phyloP scores from a whole-genome alignment of 1,139 yeast genomes.

The Lodderomyces metapsilosis region DNA sequence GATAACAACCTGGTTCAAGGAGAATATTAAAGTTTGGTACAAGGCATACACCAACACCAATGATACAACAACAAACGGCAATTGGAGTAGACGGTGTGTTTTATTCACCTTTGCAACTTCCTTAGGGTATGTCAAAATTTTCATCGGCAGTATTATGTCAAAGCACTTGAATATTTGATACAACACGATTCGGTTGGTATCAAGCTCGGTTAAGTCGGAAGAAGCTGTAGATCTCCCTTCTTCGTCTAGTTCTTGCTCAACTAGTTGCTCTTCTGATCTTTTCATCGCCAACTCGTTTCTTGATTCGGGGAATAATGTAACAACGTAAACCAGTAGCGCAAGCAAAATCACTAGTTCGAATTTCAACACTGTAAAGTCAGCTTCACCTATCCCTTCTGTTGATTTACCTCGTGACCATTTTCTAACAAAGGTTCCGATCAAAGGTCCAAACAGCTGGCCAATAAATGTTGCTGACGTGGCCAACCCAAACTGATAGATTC shows the following conservation, averaged over 20 bases:
- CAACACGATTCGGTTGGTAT: neutral
- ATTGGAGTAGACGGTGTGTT: conserved; percentile 13
- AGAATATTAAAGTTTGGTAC: conserved; percentile 31
- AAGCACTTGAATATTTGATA: conserved; percentile 15
- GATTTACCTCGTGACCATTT: neutral
- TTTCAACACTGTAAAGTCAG: conserved; percentile 26
- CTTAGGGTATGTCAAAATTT: conserved; percentile 11
- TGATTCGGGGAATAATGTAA: conserved; percentile 55
- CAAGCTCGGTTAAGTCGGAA: neutral
- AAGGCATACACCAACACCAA: conserved; percentile 40
- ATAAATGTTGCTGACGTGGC: conserved; percentile 53
- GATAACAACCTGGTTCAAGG: conserved; percentile 39
- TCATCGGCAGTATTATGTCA: conserved; percentile 42
- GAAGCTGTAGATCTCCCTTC: too few relatives aligned
- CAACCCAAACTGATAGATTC: conserved; percentile 57
- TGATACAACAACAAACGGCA: conserved; percentile 37
- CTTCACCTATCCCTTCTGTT: conserved; percentile 17
- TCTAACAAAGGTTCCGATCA: conserved; percentile 42
- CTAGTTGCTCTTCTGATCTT: conserved; percentile 39
- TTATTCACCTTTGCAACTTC: conserved; percentile 1
- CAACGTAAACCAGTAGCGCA: conserved; percentile 27
- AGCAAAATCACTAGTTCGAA: conserved; percentile 26
- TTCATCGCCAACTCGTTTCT: conserved; percentile 44
- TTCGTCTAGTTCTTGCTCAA: conserved; percentile 1
- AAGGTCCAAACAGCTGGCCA: conserved; percentile 66